These are phyloP conservation scores for Malus hybrid DNA, from an alignment of 331 rosid species.

Conservation along the genomic window DNA sequence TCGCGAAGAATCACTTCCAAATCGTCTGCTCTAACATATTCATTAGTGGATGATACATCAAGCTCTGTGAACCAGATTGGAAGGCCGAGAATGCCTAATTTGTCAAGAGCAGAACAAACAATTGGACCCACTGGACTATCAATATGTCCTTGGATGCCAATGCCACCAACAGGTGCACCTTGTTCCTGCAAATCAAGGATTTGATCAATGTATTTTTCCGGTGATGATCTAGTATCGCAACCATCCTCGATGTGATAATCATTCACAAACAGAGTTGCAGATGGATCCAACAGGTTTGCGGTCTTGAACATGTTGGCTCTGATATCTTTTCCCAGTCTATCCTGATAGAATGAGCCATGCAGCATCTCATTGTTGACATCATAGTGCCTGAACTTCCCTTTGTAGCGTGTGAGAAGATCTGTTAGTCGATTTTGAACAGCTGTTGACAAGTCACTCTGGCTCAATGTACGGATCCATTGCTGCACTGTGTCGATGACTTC, in stretches of 20 bases:
- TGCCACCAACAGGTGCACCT: conserved; percentile 85
- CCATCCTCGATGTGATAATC: conserved; percentile 96
- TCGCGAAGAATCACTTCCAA: conserved; percentile 82
- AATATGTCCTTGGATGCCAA: conserved; percentile 93
- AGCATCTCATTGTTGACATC: conserved; percentile 97
- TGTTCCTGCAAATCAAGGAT: conserved; percentile 60
- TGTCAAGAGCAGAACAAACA: conserved; percentile 68
- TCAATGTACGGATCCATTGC: conserved; percentile 68
- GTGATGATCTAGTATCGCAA: conserved; percentile 66
- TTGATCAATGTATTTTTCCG: conserved; percentile 75
- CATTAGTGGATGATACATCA: conserved; percentile 76
- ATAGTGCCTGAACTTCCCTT: conserved; percentile 87
- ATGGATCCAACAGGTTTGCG: conserved; percentile 64
- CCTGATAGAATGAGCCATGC: conserved; percentile 89
- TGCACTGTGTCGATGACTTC: conserved; percentile 73
- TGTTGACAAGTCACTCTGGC: conserved; percentile 47
- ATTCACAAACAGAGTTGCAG: conserved; percentile 67
- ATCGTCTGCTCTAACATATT: conserved; percentile 69
- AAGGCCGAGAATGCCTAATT: conserved; percentile 67
- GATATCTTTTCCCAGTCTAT: conserved; percentile 61
- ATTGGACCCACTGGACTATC: conserved; percentile 86
- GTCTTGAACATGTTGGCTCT: conserved; percentile 85
- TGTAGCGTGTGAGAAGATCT: conserved; percentile 63
- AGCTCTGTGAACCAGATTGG: conserved; percentile 96
- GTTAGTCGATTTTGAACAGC: conserved; percentile 77